phyloP scores from a whole-genome alignment of 495 filamentous ascomycete species.

The Barbatosphaeria neglecta region DNA sequence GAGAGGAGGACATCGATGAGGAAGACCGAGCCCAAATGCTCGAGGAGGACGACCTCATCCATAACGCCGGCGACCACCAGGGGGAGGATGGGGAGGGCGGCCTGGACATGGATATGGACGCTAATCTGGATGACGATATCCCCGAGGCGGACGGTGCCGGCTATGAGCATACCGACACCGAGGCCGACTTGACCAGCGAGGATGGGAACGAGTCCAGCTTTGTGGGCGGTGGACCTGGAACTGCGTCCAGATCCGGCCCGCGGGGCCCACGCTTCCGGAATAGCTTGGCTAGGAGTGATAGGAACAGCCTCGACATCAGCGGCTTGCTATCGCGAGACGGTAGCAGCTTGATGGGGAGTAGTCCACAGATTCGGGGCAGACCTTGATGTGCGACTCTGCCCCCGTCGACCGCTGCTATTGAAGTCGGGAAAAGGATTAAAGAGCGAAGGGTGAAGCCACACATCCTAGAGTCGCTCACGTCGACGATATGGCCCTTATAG shows the following conservation, averaged over 20 bases:
- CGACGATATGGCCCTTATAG: no score
- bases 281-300: constrained; percentile 25
- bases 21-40: constrained; percentile 37
- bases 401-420: no score
- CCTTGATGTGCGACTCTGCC: background rate
- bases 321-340: constrained; percentile 35
- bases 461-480: no score
- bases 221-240: no score
- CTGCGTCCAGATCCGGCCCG: no score
- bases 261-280: constrained; percentile 9
- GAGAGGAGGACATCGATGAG: constrained; percentile 32
- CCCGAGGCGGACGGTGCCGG: constrained; percentile 50
- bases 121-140: constrained; percentile 54
- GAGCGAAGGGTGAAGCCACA: no score
- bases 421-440: no score
- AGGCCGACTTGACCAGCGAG: constrained; percentile 46
- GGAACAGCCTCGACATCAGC: constrained; percentile 39
- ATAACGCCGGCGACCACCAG: constrained; percentile 1
- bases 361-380: constrained; percentile 24
- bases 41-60: constrained; percentile 40
- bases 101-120: constrained; percentile 40
- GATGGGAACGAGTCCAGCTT: constrained; percentile 22
- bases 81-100: constrained; percentile 14
- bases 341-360: constrained; percentile 36
- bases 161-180: constrained; percentile 79